Base-by-base conservation (phyloP, 768 basidiomycete species). In the Calvatia gigantea region DNA sequence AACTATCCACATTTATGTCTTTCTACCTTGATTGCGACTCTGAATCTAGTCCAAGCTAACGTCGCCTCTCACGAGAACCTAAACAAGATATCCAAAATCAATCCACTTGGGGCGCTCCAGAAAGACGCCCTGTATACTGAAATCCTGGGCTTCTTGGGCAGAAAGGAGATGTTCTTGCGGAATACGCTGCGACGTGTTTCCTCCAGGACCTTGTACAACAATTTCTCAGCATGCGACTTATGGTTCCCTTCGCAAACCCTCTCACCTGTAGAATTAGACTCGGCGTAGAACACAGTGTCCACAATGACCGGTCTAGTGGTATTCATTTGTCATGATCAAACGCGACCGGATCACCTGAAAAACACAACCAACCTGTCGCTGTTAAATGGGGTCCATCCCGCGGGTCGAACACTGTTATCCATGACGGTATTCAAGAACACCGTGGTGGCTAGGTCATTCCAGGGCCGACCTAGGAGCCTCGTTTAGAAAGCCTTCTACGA, bases 131-230 rank as follows among this genome's bases (percentile, higher is more conserved):
- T 77, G 65, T 11, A 86, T 56, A 1, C 75, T 77, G 60, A 79
- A 81, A 3, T 67, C 33, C 25, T 64, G 48, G 5, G 77, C 78
- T 55, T 81, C 65, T 23, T 68, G 32, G 1, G 67, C 60, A 0
- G 65, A 75, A 45, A 86, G 66, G 43, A 82, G 65, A 62, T 80
- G 80, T 37, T 81, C 80, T 21, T 76, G 58, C 1, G 77, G 58
- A 3, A 78, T 70, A 6, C 82, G 75, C 41, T 66, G 62, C 2
- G 71, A 67, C 1, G 68, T 74, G 58, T 79, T 72, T n/a, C 80
- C 77, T 29, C 84, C 82, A 4, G 83, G 79, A 33, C 84, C 84
- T 82, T 57, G n/a, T n/a, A n/a, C n/a, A n/a, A n/a, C n/a, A n/a
- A n/a, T 29, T 29, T 41, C n/a, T 14, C 15, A 41, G 19, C 6